Evolutionary conservation across 768 basidiomycete species (phyloP).

Genomic region (Mycena floridula): DNA sequence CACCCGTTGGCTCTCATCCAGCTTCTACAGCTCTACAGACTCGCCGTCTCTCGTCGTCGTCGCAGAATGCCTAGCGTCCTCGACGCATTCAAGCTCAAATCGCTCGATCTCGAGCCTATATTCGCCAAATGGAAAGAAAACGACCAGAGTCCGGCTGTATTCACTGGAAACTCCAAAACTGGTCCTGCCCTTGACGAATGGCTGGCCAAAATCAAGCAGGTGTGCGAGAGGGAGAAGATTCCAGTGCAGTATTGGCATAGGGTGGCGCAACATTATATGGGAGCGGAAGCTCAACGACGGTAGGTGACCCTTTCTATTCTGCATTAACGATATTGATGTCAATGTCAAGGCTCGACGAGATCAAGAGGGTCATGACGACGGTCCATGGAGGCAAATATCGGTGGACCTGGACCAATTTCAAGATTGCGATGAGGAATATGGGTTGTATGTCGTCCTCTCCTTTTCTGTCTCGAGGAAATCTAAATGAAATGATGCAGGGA

Average conservation of each 20-base stretch:
- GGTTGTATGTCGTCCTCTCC: slow-evolving; percentile 52
- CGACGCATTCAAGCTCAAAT: slow-evolving; percentile 74
- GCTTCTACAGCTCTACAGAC: too few relatives aligned
- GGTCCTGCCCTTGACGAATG: slow-evolving; percentile 68
- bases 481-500: slow-evolving; percentile 39
- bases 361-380: slow-evolving; percentile 68
- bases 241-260: slow-evolving; percentile 82
- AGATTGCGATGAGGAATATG: slow-evolving; percentile 74
- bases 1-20: too few relatives aligned
- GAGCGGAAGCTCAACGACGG: slow-evolving; percentile 58
- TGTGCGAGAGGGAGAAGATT: slow-evolving; percentile 63
- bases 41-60: too few relatives aligned
- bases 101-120: slow-evolving; percentile 67
- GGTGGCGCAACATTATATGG: slow-evolving; percentile 73
- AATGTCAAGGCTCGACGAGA: slow-evolving; percentile 54
- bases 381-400: slow-evolving; percentile 73
- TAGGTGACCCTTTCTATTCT: slow-evolving; percentile 10
- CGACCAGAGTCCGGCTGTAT: too few relatives aligned
- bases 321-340: not conserved
- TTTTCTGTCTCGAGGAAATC: slow-evolving; percentile 1
- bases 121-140: slow-evolving; percentile 64
- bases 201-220: slow-evolving; percentile 64
- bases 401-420: slow-evolving; percentile 84
- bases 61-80: slow-evolving; percentile 34
- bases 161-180: slow-evolving; percentile 48